Percentiles rank a stretch among this genome's conserved stretches.
These are phyloP conservation scores for Neurospora africana DNA, from an alignment of 495 filamentous ascomycete species.

Conservation along the genomic window DNA sequence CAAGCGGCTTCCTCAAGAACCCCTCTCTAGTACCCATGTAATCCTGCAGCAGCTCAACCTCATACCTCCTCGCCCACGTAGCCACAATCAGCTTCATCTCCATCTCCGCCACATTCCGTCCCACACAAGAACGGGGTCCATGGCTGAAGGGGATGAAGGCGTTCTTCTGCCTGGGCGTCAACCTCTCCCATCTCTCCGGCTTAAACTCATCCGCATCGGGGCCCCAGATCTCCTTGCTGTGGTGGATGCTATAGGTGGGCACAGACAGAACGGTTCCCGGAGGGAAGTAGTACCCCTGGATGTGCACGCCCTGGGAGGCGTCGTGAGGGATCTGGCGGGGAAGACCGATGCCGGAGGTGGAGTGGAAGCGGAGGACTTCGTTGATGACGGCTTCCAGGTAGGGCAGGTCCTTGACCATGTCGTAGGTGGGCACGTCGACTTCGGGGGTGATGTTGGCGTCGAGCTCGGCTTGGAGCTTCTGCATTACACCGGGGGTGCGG, in stretches of 20 bases:
- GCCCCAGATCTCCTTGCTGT: conserved; percentile 74
- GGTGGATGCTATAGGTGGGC: conserved; percentile 82
- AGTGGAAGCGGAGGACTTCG: conserved; percentile 85
- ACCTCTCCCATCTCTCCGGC: conserved; percentile 63
- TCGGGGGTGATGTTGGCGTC: conserved; percentile 55
- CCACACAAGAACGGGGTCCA: conserved; percentile 74
- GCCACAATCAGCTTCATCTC: conserved; percentile 73
- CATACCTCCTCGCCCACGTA: conserved; percentile 66
- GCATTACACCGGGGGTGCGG: conserved; percentile 58
- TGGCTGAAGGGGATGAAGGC: conserved; percentile 80
- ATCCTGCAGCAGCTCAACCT: conserved; percentile 62
- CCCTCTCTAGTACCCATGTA: conserved; percentile 73
- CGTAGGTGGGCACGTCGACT: conserved; percentile 55
- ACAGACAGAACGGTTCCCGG: conserved; percentile 71
- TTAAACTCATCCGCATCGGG: conserved; percentile 63
- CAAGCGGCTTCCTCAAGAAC: conserved; percentile 81
- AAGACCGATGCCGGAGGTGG: conserved; percentile 78
- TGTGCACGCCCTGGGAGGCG: conserved; percentile 29
- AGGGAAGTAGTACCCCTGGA: conserved; percentile 54
- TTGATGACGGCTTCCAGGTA: conserved; percentile 75
- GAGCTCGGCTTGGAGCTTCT: conserved; percentile 60
- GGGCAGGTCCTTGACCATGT: conserved; percentile 62
- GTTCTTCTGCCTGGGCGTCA: conserved; percentile 58
- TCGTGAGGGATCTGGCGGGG: conserved; percentile 65
- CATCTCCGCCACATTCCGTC: conserved; percentile 87